Percentiles rank a stretch among this genome's conserved stretches.
Conservation (phyloP, 2,329 filamentous ascomycete genomes). For the Aspergillus candidus region DNA sequence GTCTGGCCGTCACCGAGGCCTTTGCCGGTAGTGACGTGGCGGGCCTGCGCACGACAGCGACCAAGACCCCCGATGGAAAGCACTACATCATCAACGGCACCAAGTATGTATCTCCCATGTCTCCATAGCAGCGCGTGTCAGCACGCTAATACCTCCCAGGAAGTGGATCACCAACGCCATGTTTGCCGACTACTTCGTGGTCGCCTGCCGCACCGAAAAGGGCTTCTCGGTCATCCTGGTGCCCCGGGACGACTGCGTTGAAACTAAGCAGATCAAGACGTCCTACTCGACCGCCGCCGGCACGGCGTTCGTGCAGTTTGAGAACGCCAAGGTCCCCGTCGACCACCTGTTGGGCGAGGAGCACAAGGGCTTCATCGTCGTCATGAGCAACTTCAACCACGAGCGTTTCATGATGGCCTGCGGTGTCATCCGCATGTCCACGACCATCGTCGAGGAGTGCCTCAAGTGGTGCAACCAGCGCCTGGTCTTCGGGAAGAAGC, state of each 20-base stretch:
- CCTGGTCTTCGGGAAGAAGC: slow-evolving; percentile 72
- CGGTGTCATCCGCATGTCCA: slow-evolving; percentile 58
- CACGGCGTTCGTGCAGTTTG: slow-evolving; percentile 74
- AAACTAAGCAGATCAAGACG: slow-evolving; percentile 58
- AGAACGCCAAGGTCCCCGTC: slow-evolving; percentile 79
- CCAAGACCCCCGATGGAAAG: slow-evolving; percentile 68
- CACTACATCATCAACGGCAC: slow-evolving; percentile 55
- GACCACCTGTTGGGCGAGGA: slow-evolving; percentile 73
- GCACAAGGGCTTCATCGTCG: slow-evolving; percentile 78
- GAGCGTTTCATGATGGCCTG: slow-evolving; percentile 73
- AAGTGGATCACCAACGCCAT: slow-evolving; percentile 84
- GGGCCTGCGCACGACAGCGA: slow-evolving; percentile 69
- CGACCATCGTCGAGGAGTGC: slow-evolving; percentile 72
- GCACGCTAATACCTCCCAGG: slow-evolving; percentile 47
- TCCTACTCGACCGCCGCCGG: slow-evolving; percentile 71
- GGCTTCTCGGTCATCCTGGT: slow-evolving; percentile 73
- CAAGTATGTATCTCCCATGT: slow-evolving; percentile 20
- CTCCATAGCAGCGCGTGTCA: not conserved
- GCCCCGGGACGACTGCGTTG: slow-evolving; percentile 62
- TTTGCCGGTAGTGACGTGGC: slow-evolving; percentile 82
- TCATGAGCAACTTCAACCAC: slow-evolving; percentile 85
- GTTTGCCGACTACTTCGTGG: slow-evolving; percentile 78
- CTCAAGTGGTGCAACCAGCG: slow-evolving; percentile 86
- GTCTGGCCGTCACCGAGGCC: slow-evolving; percentile 79
- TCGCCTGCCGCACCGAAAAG: slow-evolving; percentile 71